These are phyloP conservation scores for Apiotrichum veenhuisii DNA, from an alignment of 1,284 basidiomycete species.

Conservation along the genomic window DNA sequence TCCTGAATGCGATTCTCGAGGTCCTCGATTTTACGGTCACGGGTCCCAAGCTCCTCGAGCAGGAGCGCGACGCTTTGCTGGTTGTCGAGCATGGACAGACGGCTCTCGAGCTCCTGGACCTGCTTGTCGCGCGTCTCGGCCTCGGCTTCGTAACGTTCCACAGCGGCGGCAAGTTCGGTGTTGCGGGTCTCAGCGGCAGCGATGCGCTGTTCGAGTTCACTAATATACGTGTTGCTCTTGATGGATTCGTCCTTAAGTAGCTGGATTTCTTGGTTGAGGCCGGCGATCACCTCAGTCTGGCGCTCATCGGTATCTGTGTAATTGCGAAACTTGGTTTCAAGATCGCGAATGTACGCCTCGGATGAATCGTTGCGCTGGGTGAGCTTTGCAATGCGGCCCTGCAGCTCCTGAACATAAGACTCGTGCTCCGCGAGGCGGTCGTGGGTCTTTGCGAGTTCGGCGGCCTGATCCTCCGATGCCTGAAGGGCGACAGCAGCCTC, in stretches of 20 bases:
- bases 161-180: constrained; percentile 61
- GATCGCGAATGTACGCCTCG: constrained; percentile 87
- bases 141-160: constrained; percentile 75
- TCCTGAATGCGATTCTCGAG: constrained; percentile 65
- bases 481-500: constrained; percentile 55
- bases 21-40: constrained; percentile 68
- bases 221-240: constrained; percentile 72
- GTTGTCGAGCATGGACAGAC: constrained; percentile 61
- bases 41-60: constrained; percentile 68
- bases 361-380: constrained; percentile 83
- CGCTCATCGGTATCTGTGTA: constrained; percentile 72
- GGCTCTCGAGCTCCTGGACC: constrained; percentile 64
- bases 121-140: constrained; percentile 63
- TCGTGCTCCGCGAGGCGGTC: constrained; percentile 74
- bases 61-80: constrained; percentile 58
- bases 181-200: constrained; percentile 73
- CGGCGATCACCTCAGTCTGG: constrained; percentile 70
- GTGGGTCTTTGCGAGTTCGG: constrained; percentile 63
- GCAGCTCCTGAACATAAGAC: constrained; percentile 78
- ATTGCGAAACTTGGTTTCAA: constrained; percentile 81
- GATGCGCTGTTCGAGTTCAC: constrained; percentile 81
- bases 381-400: constrained; percentile 72
- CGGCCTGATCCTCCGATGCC: constrained; percentile 76
- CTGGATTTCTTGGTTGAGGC: constrained; percentile 76
- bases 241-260: constrained; percentile 72